These are phyloP conservation scores for Solanum chacoense DNA, from an alignment of 305 asterid species.

Conservation along the genomic window DNA sequence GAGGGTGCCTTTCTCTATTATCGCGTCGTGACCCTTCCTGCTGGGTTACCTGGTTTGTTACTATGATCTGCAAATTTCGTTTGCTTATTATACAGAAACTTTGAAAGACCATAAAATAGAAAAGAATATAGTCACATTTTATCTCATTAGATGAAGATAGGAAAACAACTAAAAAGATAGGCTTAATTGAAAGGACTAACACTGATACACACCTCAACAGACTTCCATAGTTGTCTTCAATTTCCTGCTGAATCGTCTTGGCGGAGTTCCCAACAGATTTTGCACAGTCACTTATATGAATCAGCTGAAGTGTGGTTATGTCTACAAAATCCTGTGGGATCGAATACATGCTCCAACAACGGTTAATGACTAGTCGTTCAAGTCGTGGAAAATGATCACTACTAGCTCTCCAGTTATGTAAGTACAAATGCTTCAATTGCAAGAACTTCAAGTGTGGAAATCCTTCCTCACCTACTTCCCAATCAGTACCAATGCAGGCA, in stretches of 20 bases:
- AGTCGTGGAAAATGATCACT: neutral
- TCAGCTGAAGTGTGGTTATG: neutral
- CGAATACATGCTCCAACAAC: neutral
- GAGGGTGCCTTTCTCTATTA: too few relatives aligned
- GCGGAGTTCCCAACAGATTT: neutral
- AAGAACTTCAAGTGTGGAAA: neutral
- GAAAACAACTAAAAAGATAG: neutral
- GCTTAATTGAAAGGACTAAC: neutral
- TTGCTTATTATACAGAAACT: too few relatives aligned
- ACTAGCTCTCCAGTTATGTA: neutral
- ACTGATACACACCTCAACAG: neutral
- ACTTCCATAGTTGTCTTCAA: neutral
- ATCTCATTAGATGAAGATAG: too few relatives aligned
- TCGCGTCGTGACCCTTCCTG: too few relatives aligned
- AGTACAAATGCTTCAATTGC: neutral
- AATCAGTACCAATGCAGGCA: neutral
- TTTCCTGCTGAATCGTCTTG: neutral
- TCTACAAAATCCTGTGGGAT: neutral
- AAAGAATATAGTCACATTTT: too few relatives aligned
- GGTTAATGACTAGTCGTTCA: neutral
- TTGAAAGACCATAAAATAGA: too few relatives aligned
- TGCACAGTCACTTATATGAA: neutral
- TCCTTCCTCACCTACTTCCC: neutral
- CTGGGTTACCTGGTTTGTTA: too few relatives aligned
- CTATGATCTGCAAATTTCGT: too few relatives aligned